Base-by-base conservation (phyloP, 2,329 filamentous ascomycete species). In the Byssoonygena ceratinophila region DNA sequence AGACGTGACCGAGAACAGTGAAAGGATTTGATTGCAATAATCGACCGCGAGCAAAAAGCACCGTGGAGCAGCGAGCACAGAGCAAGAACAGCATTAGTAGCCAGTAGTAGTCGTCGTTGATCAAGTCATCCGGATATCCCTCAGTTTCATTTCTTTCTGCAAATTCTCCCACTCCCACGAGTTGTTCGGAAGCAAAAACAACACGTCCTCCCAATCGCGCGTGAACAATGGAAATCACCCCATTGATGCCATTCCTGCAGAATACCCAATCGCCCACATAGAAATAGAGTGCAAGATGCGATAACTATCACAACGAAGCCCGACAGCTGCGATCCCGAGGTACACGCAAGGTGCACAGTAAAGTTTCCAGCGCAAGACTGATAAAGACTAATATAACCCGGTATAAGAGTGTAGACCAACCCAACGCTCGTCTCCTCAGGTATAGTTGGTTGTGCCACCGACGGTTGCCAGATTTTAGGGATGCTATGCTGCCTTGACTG, bases 11-110 rank as follows among this genome's bases (percentile, higher is more conserved):
- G 34, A 55, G 61, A 58, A 55, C 56, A 57, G 58, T 57, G 56
- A 46, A 54, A 16, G n/a, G 46, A 52, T 41, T 44, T 47, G 47
- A 20, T 2, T 29, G 31, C 14, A 41, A n/a, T 11, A 47, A 51
- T 57, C 48, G 47, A 60, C 58, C 51, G 54, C 52, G 45, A 58
- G 48, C 11, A 46, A 46, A 29, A 64, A 34, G 37, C 41, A 46
- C 36, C 40, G 67, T 71, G 67, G 71, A 75, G 71, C 76, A 81
- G 77, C 77, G 76, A 81, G 77, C 77, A 73, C 75, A 77, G 74
- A 78, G 76, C 70, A 68, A 61, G 59, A 52, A 46, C 53, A 59
- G 50, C 54, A 64, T 76, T 71, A 77, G 71, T 71, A 14, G 29
- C 29, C 20, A 29, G 29, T 27, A 44, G 43, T 4, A 27, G 4